phyloP scores from a whole-genome alignment of 495 filamentous ascomycete genomes.

The Hyaloscypha bicolor region DNA sequence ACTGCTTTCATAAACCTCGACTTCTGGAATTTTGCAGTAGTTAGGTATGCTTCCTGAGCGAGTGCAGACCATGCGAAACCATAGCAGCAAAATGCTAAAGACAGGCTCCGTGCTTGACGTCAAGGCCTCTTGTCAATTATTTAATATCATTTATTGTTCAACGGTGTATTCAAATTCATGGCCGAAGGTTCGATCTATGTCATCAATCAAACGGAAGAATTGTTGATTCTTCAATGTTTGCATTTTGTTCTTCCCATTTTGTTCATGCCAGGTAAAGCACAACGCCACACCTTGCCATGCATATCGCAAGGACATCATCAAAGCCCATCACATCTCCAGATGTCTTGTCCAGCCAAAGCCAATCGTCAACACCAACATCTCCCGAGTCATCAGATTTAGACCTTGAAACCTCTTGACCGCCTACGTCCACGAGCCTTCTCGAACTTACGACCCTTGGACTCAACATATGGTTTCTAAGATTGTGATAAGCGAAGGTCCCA shows the following conservation, averaged over 20 bases:
- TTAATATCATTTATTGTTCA: too few species aligned
- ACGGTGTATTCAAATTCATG: too few species aligned
- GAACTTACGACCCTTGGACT: constrained; percentile 99
- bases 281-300: constrained; percentile 24
- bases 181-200: too few species aligned
- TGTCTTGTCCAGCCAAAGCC: constrained; percentile 19
- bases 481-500: constrained; percentile 26
- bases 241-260: constrained; percentile 17
- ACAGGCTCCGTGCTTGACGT: too few species aligned
- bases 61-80: too few species aligned
- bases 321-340: background rate
- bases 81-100: too few species aligned
- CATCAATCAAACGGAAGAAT: too few species aligned
- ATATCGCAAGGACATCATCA: constrained; percentile 8
- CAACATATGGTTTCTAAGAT: constrained; percentile 85
- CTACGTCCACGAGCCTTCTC: constrained; percentile 97
- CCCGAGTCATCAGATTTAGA: constrained; percentile 55
- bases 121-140: too few species aligned
- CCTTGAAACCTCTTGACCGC: constrained; percentile 97
- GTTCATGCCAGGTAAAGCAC: constrained; percentile 20
- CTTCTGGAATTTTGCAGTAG: too few species aligned
- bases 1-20: background rate
- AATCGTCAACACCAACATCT: constrained; percentile 21
- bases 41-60: background rate
- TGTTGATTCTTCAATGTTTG: background rate